phyloP scores from a whole-genome alignment of 257 asterid species.

The Ophiorrhiza pumila region DNA sequence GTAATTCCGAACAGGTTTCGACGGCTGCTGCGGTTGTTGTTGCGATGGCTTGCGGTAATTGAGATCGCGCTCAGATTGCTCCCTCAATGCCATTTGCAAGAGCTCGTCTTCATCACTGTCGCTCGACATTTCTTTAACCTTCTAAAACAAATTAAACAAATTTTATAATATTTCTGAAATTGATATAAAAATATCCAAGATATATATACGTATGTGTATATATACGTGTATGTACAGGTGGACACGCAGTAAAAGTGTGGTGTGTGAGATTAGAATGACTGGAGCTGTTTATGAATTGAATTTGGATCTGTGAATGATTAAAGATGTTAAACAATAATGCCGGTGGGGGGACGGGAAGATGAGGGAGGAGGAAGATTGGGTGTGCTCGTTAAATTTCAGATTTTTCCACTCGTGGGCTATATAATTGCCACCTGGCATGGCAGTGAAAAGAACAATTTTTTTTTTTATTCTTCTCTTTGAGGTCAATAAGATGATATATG shows the following conservation, averaged over 20 bases:
- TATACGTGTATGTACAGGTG: not conserved
- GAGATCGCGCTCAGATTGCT: conserved; percentile 74
- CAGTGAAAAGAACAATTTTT: not conserved
- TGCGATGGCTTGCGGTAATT: conserved; percentile 53
- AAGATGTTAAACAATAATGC: not conserved
- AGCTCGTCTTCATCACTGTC: conserved; percentile 93
- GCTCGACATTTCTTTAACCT: conserved; percentile 52
- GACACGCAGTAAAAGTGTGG: conserved; percentile 10
- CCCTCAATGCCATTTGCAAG: conserved; percentile 87
- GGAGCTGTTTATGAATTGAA: not conserved
- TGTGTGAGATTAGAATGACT: not conserved
- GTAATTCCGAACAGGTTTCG: conserved; percentile 70
- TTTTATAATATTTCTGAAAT: not conserved
- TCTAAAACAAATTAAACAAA: no score
- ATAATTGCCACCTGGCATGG: not conserved
- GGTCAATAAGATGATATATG: no score
- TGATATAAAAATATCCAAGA: not conserved
- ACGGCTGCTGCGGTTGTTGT: conserved; percentile 36
- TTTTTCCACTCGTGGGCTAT: not conserved
- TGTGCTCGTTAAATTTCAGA: not conserved
- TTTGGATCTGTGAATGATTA: conserved; percentile 14
- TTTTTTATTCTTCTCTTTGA: not conserved
- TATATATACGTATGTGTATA: not conserved
- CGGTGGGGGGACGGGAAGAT: not conserved
- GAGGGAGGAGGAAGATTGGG: not conserved